Evolutionary conservation across 75 land plant genomes (phyloP), one percentile per base, ranked within the genome.

Genomic region (Sequoia sempervirens): DNA sequence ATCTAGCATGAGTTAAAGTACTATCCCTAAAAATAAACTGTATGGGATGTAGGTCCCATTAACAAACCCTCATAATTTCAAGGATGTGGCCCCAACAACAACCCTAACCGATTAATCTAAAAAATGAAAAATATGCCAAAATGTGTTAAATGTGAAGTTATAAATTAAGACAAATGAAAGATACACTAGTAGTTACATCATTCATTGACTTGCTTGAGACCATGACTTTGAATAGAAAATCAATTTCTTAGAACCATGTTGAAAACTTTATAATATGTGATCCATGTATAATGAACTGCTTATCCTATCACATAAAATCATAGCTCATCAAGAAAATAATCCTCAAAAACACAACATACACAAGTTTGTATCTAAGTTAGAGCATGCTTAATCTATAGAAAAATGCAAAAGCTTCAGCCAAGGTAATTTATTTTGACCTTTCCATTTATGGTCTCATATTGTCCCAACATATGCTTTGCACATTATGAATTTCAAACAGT

Each of bases 201-300:
- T 34, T 75, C 18, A 75, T 13, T 88, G 81, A 93, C 94, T 86
- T 88, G 83, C 43, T 81, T 81, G 61, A 95, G 84, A 72, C 93
- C 95, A 85, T 85, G 70, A 28, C 86, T 89, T 8, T 96, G 90
- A 82, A 95, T 91, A 26, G 94, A 86, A 47, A 86, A 86, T 13
- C 94, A 94, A 87, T 93, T 86, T 82, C 85, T 86, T 56, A 90
- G 28, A 4, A 95, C 97, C 30, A 81, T 61, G 56, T 92, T 90
- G 84, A 91, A 92, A 6, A 90, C 97, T 83, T 94, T 82, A 66
- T 87, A 76, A 85, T 95, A 95, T n/a, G 92, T 94, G 68, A 86
- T 86, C 97, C 97, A 95, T 47, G 87, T 88, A 85, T 94, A 95
- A 61, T 90, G 75, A 83, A 94, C 94, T 28, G 88, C 89, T 94